Evolutionary conservation across 2,329 filamentous ascomycete genomes (phyloP), one percentile per base, ranked within the genome.

Genomic region (Diplocarpon mali): DNA sequence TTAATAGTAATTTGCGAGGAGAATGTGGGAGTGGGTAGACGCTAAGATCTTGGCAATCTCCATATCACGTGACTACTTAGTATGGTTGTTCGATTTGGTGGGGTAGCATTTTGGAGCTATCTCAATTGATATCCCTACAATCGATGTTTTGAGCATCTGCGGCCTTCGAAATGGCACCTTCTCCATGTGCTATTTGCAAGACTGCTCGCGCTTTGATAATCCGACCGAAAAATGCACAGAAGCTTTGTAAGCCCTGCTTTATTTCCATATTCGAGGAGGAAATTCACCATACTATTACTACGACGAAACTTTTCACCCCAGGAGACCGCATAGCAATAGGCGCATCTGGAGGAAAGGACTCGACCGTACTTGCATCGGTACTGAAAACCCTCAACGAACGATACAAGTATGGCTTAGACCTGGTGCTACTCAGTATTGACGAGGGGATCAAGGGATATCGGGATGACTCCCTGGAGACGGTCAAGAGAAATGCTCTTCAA

Each of bases 361-460:
- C 88, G 42, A 98, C 92, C 0, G 92, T 98, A 0, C 73, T 98
- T 10, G 92, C 92, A 4, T 93, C 88, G 0, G 89, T 98, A 0
- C 73, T 98, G 42, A 95, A 95, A 64, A 95, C 88, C 0, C 70
- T 98, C 2, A 96, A 98, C 57, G 86, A 94, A 62, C 78, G 89
- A 37, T 78, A 95, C 62, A 71, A 81, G 53, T 96, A 96, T 62
- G 85, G 83, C 1, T 69, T 98, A 5, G 78, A 96, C 35, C 73
- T 98, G 2, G 76, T 93, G 0, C 71, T 98, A 0, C 72, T 98
- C 35, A 93, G 85, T 49, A 90, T 98, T 57, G 92, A 98, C 55
- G 93, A 98, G 65, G 92, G 92, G 6, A 98, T 98, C 68, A 92
- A 85, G 57, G 92, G 92, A 6, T 98, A 98, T 60, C 76, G 93